A percentile compares a stretch with the other conserved stretches of the same genome.
Evolutionary conservation across 2,329 filamentous ascomycete genomes (phyloP).

Genomic region (Talaromyces sp.): DNA sequence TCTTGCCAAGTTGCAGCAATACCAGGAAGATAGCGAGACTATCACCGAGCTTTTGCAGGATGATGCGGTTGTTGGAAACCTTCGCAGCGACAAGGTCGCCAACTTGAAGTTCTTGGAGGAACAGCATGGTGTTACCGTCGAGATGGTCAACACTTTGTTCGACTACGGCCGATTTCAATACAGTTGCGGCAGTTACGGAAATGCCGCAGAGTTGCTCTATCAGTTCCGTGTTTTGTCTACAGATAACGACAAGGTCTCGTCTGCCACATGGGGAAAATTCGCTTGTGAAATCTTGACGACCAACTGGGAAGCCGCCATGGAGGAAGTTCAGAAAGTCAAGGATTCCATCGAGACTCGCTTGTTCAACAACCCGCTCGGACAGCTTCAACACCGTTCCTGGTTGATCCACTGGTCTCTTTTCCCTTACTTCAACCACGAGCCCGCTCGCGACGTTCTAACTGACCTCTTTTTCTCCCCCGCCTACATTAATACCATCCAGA

Average conservation of each 20-base stretch:
- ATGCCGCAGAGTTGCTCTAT: slow-evolving; percentile 89
- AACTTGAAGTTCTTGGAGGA: slow-evolving; percentile 98
- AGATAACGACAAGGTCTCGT: slow-evolving; percentile 94
- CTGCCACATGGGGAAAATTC: slow-evolving; percentile 96
- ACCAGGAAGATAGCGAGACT: slow-evolving; percentile 82
- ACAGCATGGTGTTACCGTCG: slow-evolving; percentile 86
- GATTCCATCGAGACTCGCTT: slow-evolving; percentile 90
- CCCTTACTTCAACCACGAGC: slow-evolving; percentile 97
- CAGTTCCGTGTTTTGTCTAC: slow-evolving; percentile 97
- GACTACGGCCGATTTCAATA: slow-evolving; percentile 98
- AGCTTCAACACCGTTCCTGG: slow-evolving; percentile 95
- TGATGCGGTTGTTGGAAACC: slow-evolving; percentile 83
- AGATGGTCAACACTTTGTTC: slow-evolving; percentile 94
- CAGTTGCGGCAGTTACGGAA: slow-evolving; percentile 89
- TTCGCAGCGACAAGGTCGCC: slow-evolving; percentile 94
- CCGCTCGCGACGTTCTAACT: slow-evolving; percentile 82
- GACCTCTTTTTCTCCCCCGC: slow-evolving; percentile 95
- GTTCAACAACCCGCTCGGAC: slow-evolving; percentile 92
- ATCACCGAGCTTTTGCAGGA: slow-evolving; percentile 82
- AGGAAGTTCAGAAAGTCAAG: slow-evolving; percentile 85
- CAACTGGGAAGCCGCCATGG: slow-evolving; percentile 91
- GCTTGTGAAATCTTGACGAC: slow-evolving; percentile 91
- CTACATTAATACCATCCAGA: slow-evolving; percentile 99
- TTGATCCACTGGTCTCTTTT: slow-evolving; percentile 98
- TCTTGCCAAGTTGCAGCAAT: slow-evolving; percentile 73